A percentile compares a stretch with the other conserved stretches of the same genome.
These are phyloP conservation scores for Xylariaceae sp. DNA, from an alignment of 2,329 filamentous ascomycete species.

Conservation along the genomic window DNA sequence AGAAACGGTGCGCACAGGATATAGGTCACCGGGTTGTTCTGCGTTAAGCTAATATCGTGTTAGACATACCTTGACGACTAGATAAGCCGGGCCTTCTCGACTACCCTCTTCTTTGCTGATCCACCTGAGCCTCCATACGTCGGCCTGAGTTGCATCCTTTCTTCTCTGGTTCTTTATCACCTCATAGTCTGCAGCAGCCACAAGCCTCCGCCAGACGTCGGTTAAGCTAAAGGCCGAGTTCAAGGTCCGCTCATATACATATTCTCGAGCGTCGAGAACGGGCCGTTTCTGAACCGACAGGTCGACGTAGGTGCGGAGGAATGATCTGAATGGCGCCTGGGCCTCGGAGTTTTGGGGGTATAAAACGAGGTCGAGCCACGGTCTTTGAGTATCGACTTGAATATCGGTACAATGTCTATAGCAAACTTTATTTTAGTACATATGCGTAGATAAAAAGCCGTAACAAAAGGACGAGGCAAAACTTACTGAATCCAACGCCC, in stretches of 20 bases:
- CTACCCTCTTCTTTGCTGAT: constrained; percentile 1
- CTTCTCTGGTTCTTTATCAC: too few species aligned
- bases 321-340: constrained; percentile 1
- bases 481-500: background rate
- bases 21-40: background rate
- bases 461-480: constrained; percentile 1
- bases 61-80: constrained; percentile 1
- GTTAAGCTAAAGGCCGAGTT: constrained; percentile 1
- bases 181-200: too few species aligned
- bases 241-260: background rate
- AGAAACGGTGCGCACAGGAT: background rate
- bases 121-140: too few species aligned
- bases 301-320: constrained; percentile 1
- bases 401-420: constrained; percentile 1
- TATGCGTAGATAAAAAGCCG: background rate
- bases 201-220: too few species aligned
- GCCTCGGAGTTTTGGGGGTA: background rate
- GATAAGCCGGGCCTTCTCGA: constrained; percentile 1
- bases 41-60: background rate
- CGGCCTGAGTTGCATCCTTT: too few species aligned
- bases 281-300: too few species aligned
- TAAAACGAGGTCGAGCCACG: constrained; percentile 3
- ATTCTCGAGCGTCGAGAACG: background rate
- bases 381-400: background rate
- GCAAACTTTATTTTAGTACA: background rate